Percentiles rank a stretch among this genome's conserved stretches.
Conservation (phyloP, 2,329 filamentous ascomycete species). For the Graphilbum sp. region DNA sequence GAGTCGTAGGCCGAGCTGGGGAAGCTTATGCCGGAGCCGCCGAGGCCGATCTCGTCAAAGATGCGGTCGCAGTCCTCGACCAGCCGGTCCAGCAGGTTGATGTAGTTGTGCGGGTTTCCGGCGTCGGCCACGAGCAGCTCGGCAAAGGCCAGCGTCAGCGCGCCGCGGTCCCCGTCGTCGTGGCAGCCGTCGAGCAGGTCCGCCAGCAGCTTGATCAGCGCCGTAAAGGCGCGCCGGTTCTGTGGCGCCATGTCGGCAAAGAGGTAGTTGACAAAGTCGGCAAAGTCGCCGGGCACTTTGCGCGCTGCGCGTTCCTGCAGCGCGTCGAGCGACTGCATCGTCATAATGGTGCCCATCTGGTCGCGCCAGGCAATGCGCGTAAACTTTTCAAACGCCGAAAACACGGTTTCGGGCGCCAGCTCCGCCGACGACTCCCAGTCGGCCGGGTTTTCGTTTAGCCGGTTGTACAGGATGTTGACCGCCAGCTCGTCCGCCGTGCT, state of each 20-base stretch:
- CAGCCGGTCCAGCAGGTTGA: conserved; percentile 73
- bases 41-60: conserved; percentile 47
- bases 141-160: conserved; percentile 74
- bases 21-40: conserved; percentile 22
- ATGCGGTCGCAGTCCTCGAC: conserved; percentile 80
- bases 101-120: conserved; percentile 57
- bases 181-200: conserved; percentile 79
- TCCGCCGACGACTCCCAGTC: conserved; percentile 64
- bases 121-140: conserved; percentile 62
- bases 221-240: conserved; percentile 61
- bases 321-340: conserved; percentile 50
- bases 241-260: conserved; percentile 53
- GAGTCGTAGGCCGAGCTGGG: conserved; percentile 42
- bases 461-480: conserved; percentile 84
- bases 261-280: conserved; percentile 48
- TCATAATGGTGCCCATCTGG: conserved; percentile 73
- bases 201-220: conserved; percentile 70
- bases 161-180: conserved; percentile 81
- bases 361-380: conserved; percentile 75
- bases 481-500: conserved; percentile 56
- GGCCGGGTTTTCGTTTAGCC: conserved; percentile 66
- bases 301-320: conserved; percentile 55
- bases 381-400: conserved; percentile 89
- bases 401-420: conserved; percentile 66
- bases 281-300: conserved; percentile 56